Conservation (phyloP, 1,139 yeast genomes). For the Ashbya aceris region DNA sequence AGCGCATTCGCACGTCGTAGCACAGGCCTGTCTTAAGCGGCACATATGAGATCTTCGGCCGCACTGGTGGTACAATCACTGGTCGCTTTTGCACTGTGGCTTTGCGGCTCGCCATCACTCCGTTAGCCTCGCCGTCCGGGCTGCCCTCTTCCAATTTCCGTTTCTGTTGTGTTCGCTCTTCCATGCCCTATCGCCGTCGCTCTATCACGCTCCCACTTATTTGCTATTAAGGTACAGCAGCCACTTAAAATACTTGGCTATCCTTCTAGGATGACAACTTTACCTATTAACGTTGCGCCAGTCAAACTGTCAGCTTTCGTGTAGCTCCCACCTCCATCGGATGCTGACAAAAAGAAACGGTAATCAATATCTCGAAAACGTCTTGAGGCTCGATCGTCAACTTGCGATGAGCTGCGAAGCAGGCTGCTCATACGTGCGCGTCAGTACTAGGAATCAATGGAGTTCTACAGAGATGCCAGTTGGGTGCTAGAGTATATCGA, state of each 20-base stretch:
- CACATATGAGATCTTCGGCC: conserved; percentile 39
- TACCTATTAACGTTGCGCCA: too few species aligned
- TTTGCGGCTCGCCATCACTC: not conserved
- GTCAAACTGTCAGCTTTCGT: too few species aligned
- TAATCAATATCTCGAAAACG: too few species aligned
- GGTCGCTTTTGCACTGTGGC: conserved; percentile 23
- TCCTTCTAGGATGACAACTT: too few species aligned
- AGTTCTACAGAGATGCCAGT: conserved; percentile 56
- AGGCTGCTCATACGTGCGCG: too few species aligned
- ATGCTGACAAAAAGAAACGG: too few species aligned
- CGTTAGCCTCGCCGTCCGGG: not conserved
- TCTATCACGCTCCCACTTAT: too few species aligned
- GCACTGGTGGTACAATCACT: conserved; percentile 45
- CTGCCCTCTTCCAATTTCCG: conserved; percentile 2
- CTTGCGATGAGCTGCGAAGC: too few species aligned
- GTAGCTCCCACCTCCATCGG: too few species aligned
- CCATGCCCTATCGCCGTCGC: not conserved
- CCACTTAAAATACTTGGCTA: too few species aligned
- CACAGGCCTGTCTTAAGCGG: conserved; percentile 87
- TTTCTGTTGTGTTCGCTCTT: not conserved
- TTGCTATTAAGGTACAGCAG: too few species aligned
- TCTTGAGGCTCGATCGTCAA: too few species aligned
- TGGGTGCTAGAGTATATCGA: conserved; percentile 32
- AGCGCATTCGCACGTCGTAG: conserved; percentile 94
- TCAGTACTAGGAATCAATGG: conserved; percentile 34